Evolutionary conservation across 257 asterid species (phyloP), one percentile per base, ranked within the genome.

Genomic region (Nicotiana knightiana): DNA sequence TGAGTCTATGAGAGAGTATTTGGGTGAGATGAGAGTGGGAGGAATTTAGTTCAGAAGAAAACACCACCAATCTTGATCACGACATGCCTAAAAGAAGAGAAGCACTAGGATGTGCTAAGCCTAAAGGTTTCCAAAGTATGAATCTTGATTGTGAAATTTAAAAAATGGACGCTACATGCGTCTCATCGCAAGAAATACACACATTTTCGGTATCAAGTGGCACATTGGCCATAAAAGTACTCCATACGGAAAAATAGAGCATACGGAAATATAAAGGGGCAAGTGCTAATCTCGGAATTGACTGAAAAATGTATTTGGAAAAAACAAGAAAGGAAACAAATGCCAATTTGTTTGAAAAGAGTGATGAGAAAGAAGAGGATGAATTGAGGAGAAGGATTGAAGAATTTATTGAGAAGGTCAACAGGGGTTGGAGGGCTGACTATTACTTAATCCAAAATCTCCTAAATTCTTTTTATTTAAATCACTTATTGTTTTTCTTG

Each of bases 331-430:
- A 78, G 62, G 82, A 85, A 68, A 80, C 55, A 67, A 17, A 62
- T 10, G 10, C 46, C 28, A 51, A 70, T 3, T 51, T 7, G 1
- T 81, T 46, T 6, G 84, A 55, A 4, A 54, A 63, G 9, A 24
- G 2, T 24, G 26, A 61, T 77, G 84, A 81, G 0, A 87, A 85
- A 0, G 90, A 84, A 0, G 86, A 83, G 18, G 91, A 88, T 80
- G 88, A 88, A 51, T 81, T 88, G 73, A 76, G 86, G 63, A 83
- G 80, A 76, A 73, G 90, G 82, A 82, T 85, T 16, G 91, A 86
- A 81, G 91, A 83, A 33, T 86, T 86, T 63, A 88, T 88, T 8
- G 85, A 77, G 78, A 86, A 86, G 73, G 80, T 85, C n/a, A 88
- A 81, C 54, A 77, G 77, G 57, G 87, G 85, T 54, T 88, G 90